Evolutionary conservation across 1,284 basidiomycete species (phyloP).

Genomic region (Ceratobasidium sp.): DNA sequence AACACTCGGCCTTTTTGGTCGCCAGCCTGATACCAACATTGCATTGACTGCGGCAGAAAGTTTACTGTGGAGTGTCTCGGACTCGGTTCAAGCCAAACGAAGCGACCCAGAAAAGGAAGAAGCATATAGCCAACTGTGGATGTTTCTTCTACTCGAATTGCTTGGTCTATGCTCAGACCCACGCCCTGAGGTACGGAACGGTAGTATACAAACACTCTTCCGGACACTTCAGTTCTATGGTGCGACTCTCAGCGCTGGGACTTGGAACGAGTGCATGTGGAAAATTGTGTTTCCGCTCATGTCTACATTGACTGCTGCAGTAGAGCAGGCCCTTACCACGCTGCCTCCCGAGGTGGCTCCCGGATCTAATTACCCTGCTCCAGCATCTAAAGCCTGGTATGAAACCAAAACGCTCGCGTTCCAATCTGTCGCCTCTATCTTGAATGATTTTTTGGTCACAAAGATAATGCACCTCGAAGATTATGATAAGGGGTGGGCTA

Average conservation of each 20-base stretch:
- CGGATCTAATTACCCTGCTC: not conserved
- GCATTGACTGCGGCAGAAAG: constrained; percentile 89
- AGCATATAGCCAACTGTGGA: constrained; percentile 84
- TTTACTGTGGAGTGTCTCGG: constrained; percentile 90
- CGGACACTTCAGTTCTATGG: constrained; percentile 93
- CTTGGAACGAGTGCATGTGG: constrained; percentile 89
- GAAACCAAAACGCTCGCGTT: constrained; percentile 87
- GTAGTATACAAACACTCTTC: constrained; percentile 94
- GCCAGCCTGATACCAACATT: constrained; percentile 93
- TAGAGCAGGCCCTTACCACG: constrained; percentile 52
- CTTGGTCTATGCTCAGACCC: constrained; percentile 80
- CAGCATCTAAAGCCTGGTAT: constrained; percentile 64
- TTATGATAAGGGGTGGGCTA: constrained; percentile 72
- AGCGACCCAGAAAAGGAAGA: constrained; percentile 68
- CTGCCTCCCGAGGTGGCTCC: constrained; percentile 25
- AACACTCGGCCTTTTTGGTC: constrained; percentile 87
- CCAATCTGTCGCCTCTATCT: constrained; percentile 81
- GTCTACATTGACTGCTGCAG: constrained; percentile 68
- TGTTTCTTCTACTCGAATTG: constrained; percentile 84
- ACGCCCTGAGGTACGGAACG: constrained; percentile 85
- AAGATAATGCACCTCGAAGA: constrained; percentile 75
- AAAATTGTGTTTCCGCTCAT: constrained; percentile 88
- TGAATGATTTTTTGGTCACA: constrained; percentile 75
- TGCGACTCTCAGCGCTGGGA: constrained; percentile 72
- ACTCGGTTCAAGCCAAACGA: constrained; percentile 81